Base-by-base conservation (phyloP, 2,329 filamentous ascomycete species). In the Fusarium subglutinans region DNA sequence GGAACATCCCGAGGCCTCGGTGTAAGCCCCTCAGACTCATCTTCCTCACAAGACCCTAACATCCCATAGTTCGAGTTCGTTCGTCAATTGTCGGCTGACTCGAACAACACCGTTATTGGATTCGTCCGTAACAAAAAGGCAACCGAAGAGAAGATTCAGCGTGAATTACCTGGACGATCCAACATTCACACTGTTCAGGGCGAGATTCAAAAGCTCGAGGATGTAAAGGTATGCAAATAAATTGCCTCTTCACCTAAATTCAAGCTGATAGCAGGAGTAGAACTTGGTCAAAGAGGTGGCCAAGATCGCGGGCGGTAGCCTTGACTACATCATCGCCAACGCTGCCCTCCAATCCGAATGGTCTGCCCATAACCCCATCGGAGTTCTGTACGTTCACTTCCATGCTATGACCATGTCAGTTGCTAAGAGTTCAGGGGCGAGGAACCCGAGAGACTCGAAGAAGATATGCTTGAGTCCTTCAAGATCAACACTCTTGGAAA, bases 321-420 rank as follows among this genome's bases (percentile, higher is more conserved):
- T 90, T 11, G 88, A 90, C 77, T 87, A 87, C 67, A 76, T 90
- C 11, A 86, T 90, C 35, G 84, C 84, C 58, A 90, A 90, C 58
- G 88, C 82, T 2, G 88, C 77, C 5, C 73, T 80, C 9, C 67
- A 84, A 18, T 71, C 81, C 3, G 22, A 72, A 1, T 79, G 74
- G 30, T 81, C 81, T 35, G 75, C 68, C 8, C 72, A 72, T 10
- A 56, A 58, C n/a, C 56, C 76, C 5, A 41, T 76, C 2, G 57
- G 69, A 5, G 56, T 35, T 1, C 24, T 77, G 75, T 76, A 62
- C 20, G 73, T 35, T 2, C 5, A 10, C 2, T 80, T 69, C 59
- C 4, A 2, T 5, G 6, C 2, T 6, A 2, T 2, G 10, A 6
- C 6, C 1, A 24, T 4, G 13, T 1, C 7, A 33, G 3, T 12